Evolutionary conservation across 371 early-diverging fungal species (phyloP).

Genomic region (Nematocida displodere): DNA sequence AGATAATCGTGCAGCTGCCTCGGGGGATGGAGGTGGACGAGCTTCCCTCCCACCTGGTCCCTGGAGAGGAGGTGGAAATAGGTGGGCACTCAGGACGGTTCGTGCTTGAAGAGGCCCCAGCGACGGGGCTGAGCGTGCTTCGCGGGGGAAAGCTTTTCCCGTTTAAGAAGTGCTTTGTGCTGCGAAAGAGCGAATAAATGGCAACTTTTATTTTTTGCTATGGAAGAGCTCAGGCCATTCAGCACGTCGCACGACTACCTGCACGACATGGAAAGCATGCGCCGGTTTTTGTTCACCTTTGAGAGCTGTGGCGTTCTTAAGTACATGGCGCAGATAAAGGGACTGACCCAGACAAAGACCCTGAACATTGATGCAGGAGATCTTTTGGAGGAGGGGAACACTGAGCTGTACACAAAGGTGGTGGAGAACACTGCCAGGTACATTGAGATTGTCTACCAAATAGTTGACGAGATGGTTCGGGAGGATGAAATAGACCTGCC

Average conservation of each 20-base stretch:
- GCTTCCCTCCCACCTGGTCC: conserved; percentile 1
- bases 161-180: conserved; percentile 14
- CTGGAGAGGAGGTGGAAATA: conserved; percentile 1
- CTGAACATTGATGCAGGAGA: conserved; percentile 59
- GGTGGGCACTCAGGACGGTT: neutral
- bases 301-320: conserved; percentile 55
- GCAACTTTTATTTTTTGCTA: conserved; percentile 31
- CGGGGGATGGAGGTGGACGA: neutral
- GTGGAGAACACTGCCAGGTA: conserved; percentile 60
- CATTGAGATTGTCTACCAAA: conserved; percentile 56
- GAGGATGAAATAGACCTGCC: conserved; percentile 54
- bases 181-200: conserved; percentile 9
- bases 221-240: conserved; percentile 57
- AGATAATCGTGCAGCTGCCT: conserved; percentile 49
- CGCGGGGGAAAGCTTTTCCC: neutral
- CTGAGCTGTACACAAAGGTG: conserved; percentile 53
- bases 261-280: conserved; percentile 54
- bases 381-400: conserved; percentile 60
- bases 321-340: conserved; percentile 56
- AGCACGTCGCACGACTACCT: conserved; percentile 51
- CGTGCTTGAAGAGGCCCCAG: neutral
- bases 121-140: conserved; percentile 4
- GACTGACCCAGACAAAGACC: conserved; percentile 6
- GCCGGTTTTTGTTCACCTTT: conserved; percentile 63
- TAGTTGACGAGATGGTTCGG: conserved; percentile 62